These are phyloP conservation scores for Phanerochaete sordida DNA, from an alignment of 768 basidiomycete genomes.

Conservation along the genomic window DNA sequence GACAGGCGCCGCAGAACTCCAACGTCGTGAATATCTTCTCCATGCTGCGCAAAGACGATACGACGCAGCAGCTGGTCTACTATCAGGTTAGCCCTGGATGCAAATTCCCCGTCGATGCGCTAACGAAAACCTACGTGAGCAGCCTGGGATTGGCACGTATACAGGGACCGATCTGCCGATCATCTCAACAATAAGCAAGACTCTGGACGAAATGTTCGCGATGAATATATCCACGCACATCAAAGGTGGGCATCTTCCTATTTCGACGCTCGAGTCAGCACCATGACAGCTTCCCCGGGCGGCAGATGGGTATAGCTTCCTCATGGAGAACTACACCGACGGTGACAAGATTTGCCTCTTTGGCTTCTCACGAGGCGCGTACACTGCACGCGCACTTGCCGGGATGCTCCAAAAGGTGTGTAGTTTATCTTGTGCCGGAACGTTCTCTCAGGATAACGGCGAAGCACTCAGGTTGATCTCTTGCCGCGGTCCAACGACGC, in stretches of 20 bases:
- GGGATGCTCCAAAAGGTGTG: slow-evolving; percentile 57
- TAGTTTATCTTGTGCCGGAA: too few species aligned
- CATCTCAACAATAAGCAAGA: slow-evolving; percentile 36
- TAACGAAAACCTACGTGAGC: background rate
- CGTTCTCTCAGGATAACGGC: too few species aligned
- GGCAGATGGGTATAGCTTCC: slow-evolving; percentile 52
- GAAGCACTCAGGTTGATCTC: too few species aligned
- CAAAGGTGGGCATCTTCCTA: slow-evolving; percentile 37
- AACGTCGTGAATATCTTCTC: slow-evolving; percentile 49
- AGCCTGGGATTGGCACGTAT: slow-evolving; percentile 57
- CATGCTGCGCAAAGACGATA: slow-evolving; percentile 46
- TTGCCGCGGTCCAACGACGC: slow-evolving; percentile 31
- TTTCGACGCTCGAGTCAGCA: background rate
- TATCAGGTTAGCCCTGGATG: slow-evolving; percentile 39
- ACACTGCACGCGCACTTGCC: slow-evolving; percentile 47
- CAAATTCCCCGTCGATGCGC: background rate
- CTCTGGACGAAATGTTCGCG: slow-evolving; percentile 47
- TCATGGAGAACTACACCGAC: slow-evolving; percentile 53
- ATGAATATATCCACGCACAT: slow-evolving; percentile 48
- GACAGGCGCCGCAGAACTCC: slow-evolving; percentile 18
- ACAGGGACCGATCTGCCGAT: slow-evolving; percentile 36
- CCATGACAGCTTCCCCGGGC: background rate
- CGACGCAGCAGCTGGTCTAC: slow-evolving; percentile 47
- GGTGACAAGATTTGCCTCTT: slow-evolving; percentile 60
- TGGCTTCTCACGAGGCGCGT: slow-evolving; percentile 64